Base-by-base conservation (phyloP, 208 protist genomes). In the Trypanosoma scelopori region DNA sequence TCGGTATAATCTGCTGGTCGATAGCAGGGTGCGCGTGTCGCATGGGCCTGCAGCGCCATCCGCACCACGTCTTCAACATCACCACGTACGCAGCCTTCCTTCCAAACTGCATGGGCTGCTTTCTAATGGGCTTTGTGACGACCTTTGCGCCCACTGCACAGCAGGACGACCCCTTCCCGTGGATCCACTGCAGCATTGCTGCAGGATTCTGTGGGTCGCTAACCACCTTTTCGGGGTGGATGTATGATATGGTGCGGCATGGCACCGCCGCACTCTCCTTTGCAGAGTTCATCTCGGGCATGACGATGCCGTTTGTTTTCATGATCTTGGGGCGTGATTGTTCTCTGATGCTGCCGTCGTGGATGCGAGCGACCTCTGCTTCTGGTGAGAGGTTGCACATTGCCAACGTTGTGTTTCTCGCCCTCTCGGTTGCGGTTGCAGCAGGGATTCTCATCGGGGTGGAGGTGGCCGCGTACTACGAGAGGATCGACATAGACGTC, bases 151-250 rank as follows among this genome's bases (percentile, higher is more conserved):
- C 12, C 27, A 74, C 76, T 43, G 12, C 50, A 5, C 20, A 20
- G 18, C 58, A 64, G 37, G 20, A 20, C 3, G 9, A 5, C 20
- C 41, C 65, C 13, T 55, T 83, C 42, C 73, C 79, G 15, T 52
- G 81, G 46, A 53, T 76, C 43, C 53, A 67, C 42, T 55, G 73
- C 49, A 74, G 75, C 20, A 39, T 89, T 7, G 67, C 61, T 28
- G 74, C 81, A 11, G 83, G 83, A 30, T 89, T 84, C 56, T 89
- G 79, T 59, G 83, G 83, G 16, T 74, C 66, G 55, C 71, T 84
- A 37, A 84, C 79, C 16, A 89, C 83, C 15, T 79, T 82, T 47
- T 84, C 77, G 68, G 75, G 72, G 39, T 89, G 83, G 83, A 68
- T 89, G 23, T 65, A 81, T 3, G 59, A 82, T 55, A 53, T 74